Conservation (phyloP, 2,329 filamentous ascomycete genomes). For the Calcarisporium arbuscula region DNA sequence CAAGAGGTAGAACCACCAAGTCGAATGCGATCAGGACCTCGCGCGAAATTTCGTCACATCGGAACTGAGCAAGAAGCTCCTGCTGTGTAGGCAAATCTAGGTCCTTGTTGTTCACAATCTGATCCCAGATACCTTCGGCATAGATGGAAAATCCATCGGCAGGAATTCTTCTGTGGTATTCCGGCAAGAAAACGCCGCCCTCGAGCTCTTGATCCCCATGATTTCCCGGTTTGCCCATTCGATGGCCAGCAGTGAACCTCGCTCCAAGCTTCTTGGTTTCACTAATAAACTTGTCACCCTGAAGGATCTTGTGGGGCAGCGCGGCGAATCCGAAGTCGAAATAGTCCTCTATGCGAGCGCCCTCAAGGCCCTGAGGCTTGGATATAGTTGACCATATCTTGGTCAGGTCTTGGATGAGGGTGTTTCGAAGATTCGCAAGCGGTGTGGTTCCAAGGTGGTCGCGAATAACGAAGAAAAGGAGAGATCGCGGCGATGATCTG, state of each 20-base stretch:
- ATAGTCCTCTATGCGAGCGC: slow-evolving; percentile 88
- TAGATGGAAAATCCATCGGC: slow-evolving; percentile 96
- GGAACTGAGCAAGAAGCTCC: slow-evolving; percentile 91
- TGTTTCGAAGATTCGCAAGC: slow-evolving; percentile 81
- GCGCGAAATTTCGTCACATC: slow-evolving; percentile 91
- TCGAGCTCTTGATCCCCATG: slow-evolving; percentile 65
- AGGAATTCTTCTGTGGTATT: slow-evolving; percentile 93
- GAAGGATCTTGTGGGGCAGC: slow-evolving; percentile 91
- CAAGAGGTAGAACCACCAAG: slow-evolving; percentile 70
- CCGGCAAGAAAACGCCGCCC: slow-evolving; percentile 80
- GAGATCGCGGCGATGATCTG: slow-evolving; percentile 79
- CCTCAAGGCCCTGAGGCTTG: slow-evolving; percentile 83
- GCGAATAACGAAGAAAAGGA: slow-evolving; percentile 97
- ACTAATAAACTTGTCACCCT: slow-evolving; percentile 80
- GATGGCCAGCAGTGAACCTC: slow-evolving; percentile 77
- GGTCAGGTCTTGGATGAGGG: slow-evolving; percentile 80
- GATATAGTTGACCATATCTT: slow-evolving; percentile 91
- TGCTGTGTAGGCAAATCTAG: slow-evolving; percentile 94
- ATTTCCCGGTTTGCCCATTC: slow-evolving; percentile 56
- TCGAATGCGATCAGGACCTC: slow-evolving; percentile 86
- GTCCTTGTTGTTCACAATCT: slow-evolving; percentile 98
- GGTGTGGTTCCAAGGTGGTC: slow-evolving; percentile 93
- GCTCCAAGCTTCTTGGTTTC: slow-evolving; percentile 75
- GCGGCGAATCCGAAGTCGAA: slow-evolving; percentile 98
- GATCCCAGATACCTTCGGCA: slow-evolving; percentile 91